Percentiles rank a stretch among this genome's conserved stretches.
Conservation (phyloP, 2,329 filamentous ascomycete genomes). For the Penicillium vulpinum region DNA sequence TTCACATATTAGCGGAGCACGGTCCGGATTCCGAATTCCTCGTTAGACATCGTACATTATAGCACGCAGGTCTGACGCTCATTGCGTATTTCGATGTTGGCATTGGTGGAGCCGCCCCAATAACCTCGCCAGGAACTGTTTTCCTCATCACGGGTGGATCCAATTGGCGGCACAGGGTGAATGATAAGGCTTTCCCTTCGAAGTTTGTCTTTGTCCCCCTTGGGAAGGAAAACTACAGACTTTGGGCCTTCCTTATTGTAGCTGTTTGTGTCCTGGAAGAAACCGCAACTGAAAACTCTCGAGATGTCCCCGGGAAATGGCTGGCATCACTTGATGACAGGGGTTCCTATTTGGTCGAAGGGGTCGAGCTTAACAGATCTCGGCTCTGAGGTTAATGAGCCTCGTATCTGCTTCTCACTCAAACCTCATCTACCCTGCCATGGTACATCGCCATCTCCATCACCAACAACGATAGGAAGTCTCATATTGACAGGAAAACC, state of each 20-base stretch:
- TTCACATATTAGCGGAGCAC: background rate
- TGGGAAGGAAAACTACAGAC: background rate
- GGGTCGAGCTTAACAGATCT: background rate
- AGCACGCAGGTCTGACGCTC: background rate
- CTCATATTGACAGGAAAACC: background rate
- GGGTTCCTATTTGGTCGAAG: background rate
- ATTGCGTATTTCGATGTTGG: background rate
- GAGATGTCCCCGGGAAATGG: too few relatives aligned
- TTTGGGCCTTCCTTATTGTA: background rate
- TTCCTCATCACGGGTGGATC: conserved; percentile 3
- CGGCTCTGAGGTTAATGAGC: background rate
- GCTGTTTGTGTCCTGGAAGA: background rate
- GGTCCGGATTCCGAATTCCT: background rate
- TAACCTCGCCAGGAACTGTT: conserved; percentile 6
- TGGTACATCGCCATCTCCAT: background rate
- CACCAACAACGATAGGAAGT: too few relatives aligned
- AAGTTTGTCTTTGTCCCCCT: background rate
- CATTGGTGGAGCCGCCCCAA: conserved; percentile 3
- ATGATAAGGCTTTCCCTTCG: background rate
- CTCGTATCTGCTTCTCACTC: background rate
- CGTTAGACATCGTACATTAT: background rate
- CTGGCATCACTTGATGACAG: background rate
- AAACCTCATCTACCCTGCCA: background rate
- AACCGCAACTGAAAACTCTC: background rate
- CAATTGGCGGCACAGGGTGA: background rate